Percentiles rank a stretch among this genome's conserved stretches.
These are phyloP conservation scores for Dalbergia cultrata DNA, from an alignment of 306 rosid species.

Conservation along the genomic window DNA sequence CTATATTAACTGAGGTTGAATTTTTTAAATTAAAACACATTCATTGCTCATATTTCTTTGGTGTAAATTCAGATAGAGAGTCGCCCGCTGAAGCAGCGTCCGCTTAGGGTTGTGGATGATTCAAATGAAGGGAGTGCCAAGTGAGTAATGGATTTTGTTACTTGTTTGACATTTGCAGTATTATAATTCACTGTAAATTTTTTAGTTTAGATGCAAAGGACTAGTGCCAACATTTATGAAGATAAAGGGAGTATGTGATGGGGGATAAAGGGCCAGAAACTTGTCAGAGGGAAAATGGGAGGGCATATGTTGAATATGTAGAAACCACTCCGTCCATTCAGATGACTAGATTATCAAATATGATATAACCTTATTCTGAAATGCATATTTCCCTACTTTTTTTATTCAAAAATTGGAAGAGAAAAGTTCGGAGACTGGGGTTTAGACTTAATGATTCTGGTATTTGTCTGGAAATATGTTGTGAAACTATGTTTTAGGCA, in stretches of 20 bases:
- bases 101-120: slow-evolving; percentile 79
- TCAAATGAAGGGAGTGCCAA: slow-evolving; percentile 79
- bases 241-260: slow-evolving; percentile 19
- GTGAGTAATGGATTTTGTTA: slow-evolving; percentile 59
- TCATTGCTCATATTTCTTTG: slow-evolving; percentile 30
- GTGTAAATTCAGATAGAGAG: slow-evolving; percentile 79
- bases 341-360: slow-evolving; percentile 13
- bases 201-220: slow-evolving; percentile 30
- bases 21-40: slow-evolving; percentile 12
- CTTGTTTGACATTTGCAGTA: slow-evolving; percentile 28
- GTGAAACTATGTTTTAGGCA: slow-evolving; percentile 19
- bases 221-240: slow-evolving; percentile 30
- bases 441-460: slow-evolving; percentile 22
- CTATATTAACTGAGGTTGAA: slow-evolving; percentile 24
- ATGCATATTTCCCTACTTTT: slow-evolving; percentile 20
- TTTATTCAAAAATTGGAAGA: slow-evolving; percentile 19
- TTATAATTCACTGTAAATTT: slow-evolving; percentile 26
- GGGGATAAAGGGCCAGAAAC: slow-evolving; percentile 18
- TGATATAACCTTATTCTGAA: slow-evolving; percentile 6
- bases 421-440: not conserved
- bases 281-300: slow-evolving; percentile 16
- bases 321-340: slow-evolving; percentile 31
- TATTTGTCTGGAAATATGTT: slow-evolving; percentile 18
- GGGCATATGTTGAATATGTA: slow-evolving; percentile 13
- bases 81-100: slow-evolving; percentile 78